These are phyloP conservation scores for Fusarium sp. DNA, from an alignment of 2,329 filamentous ascomycete genomes.

Conservation along the genomic window DNA sequence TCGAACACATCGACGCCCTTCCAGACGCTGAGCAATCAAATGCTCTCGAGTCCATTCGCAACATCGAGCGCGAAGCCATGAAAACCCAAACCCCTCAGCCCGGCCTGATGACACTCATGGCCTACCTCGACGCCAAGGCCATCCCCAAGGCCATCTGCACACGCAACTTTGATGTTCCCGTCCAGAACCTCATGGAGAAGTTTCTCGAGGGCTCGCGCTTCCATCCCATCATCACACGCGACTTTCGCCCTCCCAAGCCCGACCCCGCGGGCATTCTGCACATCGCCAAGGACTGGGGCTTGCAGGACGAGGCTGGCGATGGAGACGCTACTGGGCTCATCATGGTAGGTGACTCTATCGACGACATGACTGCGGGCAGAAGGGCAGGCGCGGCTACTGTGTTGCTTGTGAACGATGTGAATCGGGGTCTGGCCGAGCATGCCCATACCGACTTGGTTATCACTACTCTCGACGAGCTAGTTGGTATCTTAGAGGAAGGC, in stretches of 20 bases:
- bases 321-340: constrained; percentile 62
- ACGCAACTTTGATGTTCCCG: constrained; percentile 88
- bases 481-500: constrained; percentile 78
- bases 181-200: constrained; percentile 77
- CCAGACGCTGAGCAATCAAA: constrained; percentile 67
- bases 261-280: constrained; percentile 88
- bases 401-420: constrained; percentile 86
- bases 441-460: constrained; percentile 83
- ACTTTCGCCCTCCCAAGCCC: constrained; percentile 86
- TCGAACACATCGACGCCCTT: constrained; percentile 85
- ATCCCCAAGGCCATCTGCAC: constrained; percentile 90
- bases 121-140: constrained; percentile 75
- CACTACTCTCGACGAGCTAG: constrained; percentile 76
- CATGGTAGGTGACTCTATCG: constrained; percentile 83
- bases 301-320: constrained; percentile 52
- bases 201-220: constrained; percentile 78
- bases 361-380: constrained; percentile 91
- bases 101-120: constrained; percentile 81
- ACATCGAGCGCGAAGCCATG: constrained; percentile 87
- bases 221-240: constrained; percentile 83
- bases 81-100: constrained; percentile 80
- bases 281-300: constrained; percentile 81
- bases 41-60: constrained; percentile 79
- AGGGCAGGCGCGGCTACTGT: constrained; percentile 89
- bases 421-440: constrained; percentile 74